Evolutionary conservation across 2,329 filamentous ascomycete species (phyloP).

Genomic region (Diaporthe sp.): DNA sequence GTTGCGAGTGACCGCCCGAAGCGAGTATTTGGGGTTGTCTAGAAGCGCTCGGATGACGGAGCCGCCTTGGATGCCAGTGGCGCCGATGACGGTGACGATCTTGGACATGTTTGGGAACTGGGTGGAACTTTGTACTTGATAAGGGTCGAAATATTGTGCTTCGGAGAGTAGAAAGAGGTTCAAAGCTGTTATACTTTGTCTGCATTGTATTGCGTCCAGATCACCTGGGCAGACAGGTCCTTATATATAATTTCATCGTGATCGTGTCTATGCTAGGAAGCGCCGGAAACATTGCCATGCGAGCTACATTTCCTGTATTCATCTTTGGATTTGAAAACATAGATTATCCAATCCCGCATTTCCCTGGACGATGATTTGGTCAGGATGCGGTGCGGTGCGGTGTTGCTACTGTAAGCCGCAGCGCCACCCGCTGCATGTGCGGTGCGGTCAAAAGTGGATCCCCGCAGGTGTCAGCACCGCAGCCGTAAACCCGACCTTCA

Average conservation of each 20-base stretch:
- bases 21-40: conserved; percentile 45
- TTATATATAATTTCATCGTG: not conserved
- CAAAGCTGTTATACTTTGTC: not conserved
- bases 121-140: not conserved
- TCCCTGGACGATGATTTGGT: not conserved
- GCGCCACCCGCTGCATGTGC: not conserved
- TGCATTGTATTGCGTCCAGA: not conserved
- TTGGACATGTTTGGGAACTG: conserved; percentile 34
- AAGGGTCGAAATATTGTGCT: not conserved
- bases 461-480: conserved; percentile 11
- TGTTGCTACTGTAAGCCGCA: not conserved
- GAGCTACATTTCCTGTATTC: not conserved
- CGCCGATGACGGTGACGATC: conserved; percentile 50
- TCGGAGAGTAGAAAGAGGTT: not conserved
- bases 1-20: conserved; percentile 51
- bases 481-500: not conserved
- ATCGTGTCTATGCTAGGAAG: not conserved
- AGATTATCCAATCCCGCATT: not conserved
- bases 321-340: not conserved
- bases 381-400: not conserved
- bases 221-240: not conserved
- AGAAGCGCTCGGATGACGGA: conserved; percentile 51
- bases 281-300: not conserved
- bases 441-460: conserved; percentile 25
- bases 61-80: conserved; percentile 51